Evolutionary conservation across 176 grass and related monocot genomes (phyloP).

Genomic region (Eragrostis curvula): DNA sequence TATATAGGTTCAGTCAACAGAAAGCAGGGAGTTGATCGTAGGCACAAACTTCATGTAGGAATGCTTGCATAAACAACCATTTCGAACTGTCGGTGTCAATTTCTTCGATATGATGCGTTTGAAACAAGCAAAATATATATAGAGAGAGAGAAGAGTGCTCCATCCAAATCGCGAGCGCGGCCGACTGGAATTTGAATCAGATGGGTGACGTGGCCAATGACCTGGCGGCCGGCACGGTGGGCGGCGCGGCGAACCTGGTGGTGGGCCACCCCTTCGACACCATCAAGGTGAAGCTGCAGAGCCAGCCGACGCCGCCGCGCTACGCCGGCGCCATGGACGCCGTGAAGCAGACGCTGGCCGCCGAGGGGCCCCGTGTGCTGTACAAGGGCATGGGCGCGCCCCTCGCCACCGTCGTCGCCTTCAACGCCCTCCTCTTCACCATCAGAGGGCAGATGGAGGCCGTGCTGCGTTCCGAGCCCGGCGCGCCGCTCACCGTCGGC

Average conservation of each 20-base stretch:
- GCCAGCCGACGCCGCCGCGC: constrained; percentile 74
- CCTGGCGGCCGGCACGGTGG: constrained; percentile 69
- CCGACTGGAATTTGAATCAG: neutral
- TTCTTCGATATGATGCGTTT: no score
- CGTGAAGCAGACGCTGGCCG: constrained; percentile 71
- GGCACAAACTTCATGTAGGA: neutral
- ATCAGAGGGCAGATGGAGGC: constrained; percentile 89
- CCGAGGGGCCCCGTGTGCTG: constrained; percentile 75
- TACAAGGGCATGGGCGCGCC: constrained; percentile 95
- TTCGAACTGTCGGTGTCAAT: no score
- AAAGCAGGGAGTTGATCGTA: neutral
- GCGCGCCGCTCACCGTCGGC: constrained; percentile 54
- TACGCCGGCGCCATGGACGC: constrained; percentile 84
- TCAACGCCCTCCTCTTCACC: constrained; percentile 81
- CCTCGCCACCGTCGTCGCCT: constrained; percentile 85
- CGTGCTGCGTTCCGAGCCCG: constrained; percentile 64
- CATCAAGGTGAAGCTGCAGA: constrained; percentile 96
- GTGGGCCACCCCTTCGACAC: constrained; percentile 92
- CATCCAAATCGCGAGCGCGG: no score
- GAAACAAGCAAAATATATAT: no score
- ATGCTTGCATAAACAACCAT: no score
- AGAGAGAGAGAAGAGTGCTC: no score
- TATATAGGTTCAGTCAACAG: neutral
- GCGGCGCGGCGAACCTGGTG: constrained; percentile 73
- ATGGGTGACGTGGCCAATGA: constrained; percentile 85